Base-by-base conservation (phyloP, 331 rosid species). In the Cydonia oblonga region DNA sequence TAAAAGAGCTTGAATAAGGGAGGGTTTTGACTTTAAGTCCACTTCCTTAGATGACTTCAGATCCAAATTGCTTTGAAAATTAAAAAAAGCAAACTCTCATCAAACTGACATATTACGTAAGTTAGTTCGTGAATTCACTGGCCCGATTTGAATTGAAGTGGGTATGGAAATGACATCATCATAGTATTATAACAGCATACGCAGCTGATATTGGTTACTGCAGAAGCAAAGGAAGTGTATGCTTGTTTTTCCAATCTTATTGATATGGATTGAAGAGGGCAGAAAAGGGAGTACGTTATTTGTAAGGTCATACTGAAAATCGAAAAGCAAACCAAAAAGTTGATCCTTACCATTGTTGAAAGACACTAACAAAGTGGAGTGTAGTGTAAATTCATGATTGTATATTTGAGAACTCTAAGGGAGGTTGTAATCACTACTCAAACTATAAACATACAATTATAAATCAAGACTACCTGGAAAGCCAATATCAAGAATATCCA, bases 401-500 rank as follows among this genome's bases (percentile, higher is more conserved):
- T 35, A 3, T 54, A 52, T 13, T 32, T 54, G 46, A 70, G 29
- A 70, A 32, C 29, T 30, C 44, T 23, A 38, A 7, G 20, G 56
- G 26, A 70, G 24, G 9, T 56, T 40, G 32, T 12, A 62, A 38
- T 51, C 29, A 59, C n/a, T 53, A 80, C 64, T 64, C 5, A 30
- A 76, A 53, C 35, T 24, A 77, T 16, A 28, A 71, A 32, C 53
- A 52, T 68, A 71, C 66, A 59, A 35, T 53, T 66, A 62, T 64
- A 40, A 46, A 22, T 23, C 25, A 52, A 74, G 25, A 54, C 26
- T 88, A 95, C 99, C 96, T 95, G 99, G 80, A 89, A 85, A 70
- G 99, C 97, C 89, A 95, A 66, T 83, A 95, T 91, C 51, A 91
- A 88, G 87, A 95, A 91, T 64, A 90, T 86, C 99, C 99, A 95